Conservation (phyloP, 2,329 filamentous ascomycete species). For the Sarocladium strictum region DNA sequence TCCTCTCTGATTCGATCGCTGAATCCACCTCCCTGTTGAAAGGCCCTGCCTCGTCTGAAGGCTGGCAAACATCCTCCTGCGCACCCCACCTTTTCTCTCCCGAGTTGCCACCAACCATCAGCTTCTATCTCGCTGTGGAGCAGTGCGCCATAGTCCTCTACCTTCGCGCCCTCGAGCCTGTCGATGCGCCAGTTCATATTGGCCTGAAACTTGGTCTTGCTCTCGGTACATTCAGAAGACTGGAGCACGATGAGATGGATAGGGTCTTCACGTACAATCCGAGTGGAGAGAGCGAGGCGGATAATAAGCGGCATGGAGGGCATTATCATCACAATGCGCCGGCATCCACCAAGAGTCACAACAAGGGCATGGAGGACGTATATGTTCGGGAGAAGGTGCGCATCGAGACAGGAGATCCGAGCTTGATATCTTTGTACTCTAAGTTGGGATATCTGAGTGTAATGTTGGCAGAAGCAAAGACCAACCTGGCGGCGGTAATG, state of each 20-base stretch:
- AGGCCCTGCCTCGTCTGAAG: slow-evolving; percentile 41
- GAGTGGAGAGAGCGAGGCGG: slow-evolving; percentile 21
- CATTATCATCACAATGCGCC: background rate
- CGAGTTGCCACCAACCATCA: slow-evolving; percentile 54
- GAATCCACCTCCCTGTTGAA: slow-evolving; percentile 48
- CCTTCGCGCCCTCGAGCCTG: slow-evolving; percentile 64
- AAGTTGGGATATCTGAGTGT: slow-evolving; percentile 76
- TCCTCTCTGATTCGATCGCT: slow-evolving; percentile 48
- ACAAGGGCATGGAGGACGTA: slow-evolving; percentile 49
- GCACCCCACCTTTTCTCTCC: slow-evolving; percentile 37
- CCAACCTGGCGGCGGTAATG: slow-evolving; percentile 74
- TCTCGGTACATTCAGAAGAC: slow-evolving; percentile 56
- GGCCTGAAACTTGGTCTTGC: slow-evolving; percentile 64
- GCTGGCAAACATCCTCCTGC: slow-evolving; percentile 40
- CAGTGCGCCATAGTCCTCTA: slow-evolving; percentile 66
- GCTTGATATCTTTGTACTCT: slow-evolving; percentile 72
- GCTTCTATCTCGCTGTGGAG: slow-evolving; percentile 65
- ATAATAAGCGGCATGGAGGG: background rate
- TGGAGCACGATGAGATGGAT: slow-evolving; percentile 76
- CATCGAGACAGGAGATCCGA: slow-evolving; percentile 85
- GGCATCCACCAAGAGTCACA: background rate
- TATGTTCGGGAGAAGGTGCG: slow-evolving; percentile 84
- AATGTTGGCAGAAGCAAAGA: slow-evolving; percentile 61
- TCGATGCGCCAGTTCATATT: slow-evolving; percentile 53
- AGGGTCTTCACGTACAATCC: slow-evolving; percentile 61